These are phyloP conservation scores for Poa annua DNA, from an alignment of 176 grass and related monocot species.

Conservation along the genomic window DNA sequence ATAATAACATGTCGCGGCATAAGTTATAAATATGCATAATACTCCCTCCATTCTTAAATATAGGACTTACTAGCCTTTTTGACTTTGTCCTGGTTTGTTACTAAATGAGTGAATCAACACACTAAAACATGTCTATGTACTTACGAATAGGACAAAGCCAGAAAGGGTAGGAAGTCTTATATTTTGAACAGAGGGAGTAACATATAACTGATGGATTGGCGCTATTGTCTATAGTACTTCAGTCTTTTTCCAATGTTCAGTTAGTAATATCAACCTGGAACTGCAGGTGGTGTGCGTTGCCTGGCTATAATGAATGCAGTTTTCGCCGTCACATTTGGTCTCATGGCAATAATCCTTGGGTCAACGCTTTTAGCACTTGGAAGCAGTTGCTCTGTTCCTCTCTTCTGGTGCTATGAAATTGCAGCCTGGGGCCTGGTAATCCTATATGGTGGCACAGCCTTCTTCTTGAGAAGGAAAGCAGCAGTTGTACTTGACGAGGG, in stretches of 20 bases:
- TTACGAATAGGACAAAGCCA: too few relatives aligned
- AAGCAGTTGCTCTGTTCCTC: constrained; percentile 83
- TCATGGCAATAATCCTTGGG: constrained; percentile 91
- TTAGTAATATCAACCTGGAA: constrained; percentile 40
- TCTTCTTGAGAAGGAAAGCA: constrained; percentile 83
- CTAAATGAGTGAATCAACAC: too few relatives aligned
- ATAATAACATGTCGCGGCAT: background rate
- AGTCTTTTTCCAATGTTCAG: background rate
- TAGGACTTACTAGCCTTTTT: too few relatives aligned
- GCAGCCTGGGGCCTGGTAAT: constrained; percentile 81
- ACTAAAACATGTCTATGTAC: too few relatives aligned
- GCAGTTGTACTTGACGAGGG: constrained; percentile 72
- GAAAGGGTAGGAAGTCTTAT: too few relatives aligned
- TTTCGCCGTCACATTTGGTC: constrained; percentile 72
- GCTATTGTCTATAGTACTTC: constrained; percentile 25
- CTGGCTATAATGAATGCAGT: constrained; percentile 78
- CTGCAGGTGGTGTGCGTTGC: constrained; percentile 86
- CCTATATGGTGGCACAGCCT: constrained; percentile 78
- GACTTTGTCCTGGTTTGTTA: too few relatives aligned
- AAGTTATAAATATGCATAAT: constrained; percentile 3
- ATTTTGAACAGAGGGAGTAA: background rate
- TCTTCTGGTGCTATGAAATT: constrained; percentile 98
- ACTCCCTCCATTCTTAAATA: too few relatives aligned
- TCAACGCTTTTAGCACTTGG: constrained; percentile 76
- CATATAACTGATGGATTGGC: constrained; percentile 10